A percentile compares a stretch with the other conserved stretches of the same genome.
phyloP scores from a whole-genome alignment of 2,329 filamentous ascomycete species.

The Cordyceps cicadae region DNA sequence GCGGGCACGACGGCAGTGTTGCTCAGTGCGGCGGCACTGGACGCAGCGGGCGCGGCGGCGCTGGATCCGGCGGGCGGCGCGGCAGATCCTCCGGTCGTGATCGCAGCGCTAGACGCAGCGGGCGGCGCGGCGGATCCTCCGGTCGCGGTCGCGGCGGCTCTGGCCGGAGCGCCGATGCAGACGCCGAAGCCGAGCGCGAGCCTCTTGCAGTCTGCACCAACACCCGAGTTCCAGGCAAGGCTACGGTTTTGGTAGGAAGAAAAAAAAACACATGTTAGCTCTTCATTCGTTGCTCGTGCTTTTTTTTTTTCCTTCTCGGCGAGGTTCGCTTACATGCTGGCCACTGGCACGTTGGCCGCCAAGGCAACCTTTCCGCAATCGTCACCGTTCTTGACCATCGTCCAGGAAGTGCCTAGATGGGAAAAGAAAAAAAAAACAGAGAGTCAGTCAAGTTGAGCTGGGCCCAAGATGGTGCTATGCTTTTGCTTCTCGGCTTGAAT shows the following conservation, averaged over 20 bases:
- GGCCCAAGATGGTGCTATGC: no score
- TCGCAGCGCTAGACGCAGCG: no score
- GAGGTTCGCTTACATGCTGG: neutral
- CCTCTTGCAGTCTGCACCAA: neutral
- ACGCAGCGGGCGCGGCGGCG: no score
- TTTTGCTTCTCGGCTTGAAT: neutral
- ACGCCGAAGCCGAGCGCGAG: neutral
- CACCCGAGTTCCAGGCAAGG: neutral
- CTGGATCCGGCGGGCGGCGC: no score
- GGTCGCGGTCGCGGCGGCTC: neutral
- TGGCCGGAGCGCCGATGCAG: neutral
- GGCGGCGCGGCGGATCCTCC: no score
- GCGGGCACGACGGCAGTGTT: no score
- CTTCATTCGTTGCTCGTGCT: neutral
- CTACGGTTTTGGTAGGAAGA: no score
- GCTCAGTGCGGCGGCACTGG: no score
- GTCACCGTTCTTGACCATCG: neutral
- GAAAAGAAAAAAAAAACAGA: neutral
- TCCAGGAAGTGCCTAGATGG: neutral
- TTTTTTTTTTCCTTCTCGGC: no score
- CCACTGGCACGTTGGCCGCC: neutral
- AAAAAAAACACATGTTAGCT: neutral
- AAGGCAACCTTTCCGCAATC: neutral
- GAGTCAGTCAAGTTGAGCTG: no score
- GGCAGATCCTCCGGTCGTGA: no score